phyloP scores from a whole-genome alignment of 306 rosid genomes.

The Pyrus pyrifolia region DNA sequence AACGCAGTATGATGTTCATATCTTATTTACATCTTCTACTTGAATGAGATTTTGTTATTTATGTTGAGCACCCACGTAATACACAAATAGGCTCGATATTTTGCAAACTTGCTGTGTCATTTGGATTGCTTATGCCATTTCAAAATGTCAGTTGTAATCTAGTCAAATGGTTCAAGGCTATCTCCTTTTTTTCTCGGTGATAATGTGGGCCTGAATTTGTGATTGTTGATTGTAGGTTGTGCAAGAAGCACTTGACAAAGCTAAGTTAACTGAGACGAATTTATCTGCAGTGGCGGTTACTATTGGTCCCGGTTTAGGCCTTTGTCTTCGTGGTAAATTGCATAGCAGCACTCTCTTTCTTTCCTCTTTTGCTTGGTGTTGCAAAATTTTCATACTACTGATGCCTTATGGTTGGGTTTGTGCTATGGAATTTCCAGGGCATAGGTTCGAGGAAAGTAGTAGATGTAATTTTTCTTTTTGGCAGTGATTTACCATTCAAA shows the following conservation, averaged over 20 bases:
- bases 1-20: not conserved
- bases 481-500: not conserved
- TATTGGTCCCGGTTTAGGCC: constrained; percentile 97
- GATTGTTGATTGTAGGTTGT: constrained; percentile 61
- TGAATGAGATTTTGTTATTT: not conserved
- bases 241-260: constrained; percentile 79
- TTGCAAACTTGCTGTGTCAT: not conserved
- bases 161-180: not conserved
- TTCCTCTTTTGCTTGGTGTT: not conserved
- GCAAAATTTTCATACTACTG: not conserved
- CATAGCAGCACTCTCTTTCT: not conserved
- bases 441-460: not conserved
- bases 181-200: constrained; percentile 2
- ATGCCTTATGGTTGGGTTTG: not conserved
- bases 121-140: not conserved
- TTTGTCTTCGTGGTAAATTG: constrained; percentile 85
- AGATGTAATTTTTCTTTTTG: not conserved
- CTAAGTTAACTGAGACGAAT: constrained; percentile 64
- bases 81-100: not conserved
- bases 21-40: not conserved
- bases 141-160: not conserved
- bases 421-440: not conserved
- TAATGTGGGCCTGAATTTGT: constrained; percentile 10
- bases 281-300: constrained; percentile 94
- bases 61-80: not conserved